Evolutionary conservation across 2,329 filamentous ascomycete genomes (phyloP).

Genomic region (Aspergillus ruber): DNA sequence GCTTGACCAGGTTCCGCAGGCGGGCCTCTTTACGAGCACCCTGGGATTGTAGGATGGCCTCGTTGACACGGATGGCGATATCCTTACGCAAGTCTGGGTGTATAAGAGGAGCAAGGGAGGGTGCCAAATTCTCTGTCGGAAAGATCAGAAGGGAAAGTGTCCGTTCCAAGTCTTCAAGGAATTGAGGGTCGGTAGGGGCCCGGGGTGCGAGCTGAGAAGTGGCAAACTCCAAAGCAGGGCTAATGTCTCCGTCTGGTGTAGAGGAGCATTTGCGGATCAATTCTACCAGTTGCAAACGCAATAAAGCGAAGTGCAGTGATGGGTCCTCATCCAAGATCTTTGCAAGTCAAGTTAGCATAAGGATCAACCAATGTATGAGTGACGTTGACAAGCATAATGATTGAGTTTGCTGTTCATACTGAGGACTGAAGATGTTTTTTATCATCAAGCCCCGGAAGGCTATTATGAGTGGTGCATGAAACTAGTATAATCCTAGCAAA

Average conservation of each 20-base stretch:
- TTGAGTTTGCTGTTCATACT: slow-evolving; percentile 61
- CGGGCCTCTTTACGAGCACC: slow-evolving; percentile 70
- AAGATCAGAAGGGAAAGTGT: slow-evolving; percentile 93
- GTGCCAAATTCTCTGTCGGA: slow-evolving; percentile 69
- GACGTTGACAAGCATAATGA: slow-evolving; percentile 8
- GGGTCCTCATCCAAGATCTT: slow-evolving; percentile 84
- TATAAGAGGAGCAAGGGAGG: slow-evolving; percentile 68
- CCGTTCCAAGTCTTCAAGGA: slow-evolving; percentile 78
- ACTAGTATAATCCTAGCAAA: slow-evolving; percentile 86
- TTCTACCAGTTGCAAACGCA: slow-evolving; percentile 89
- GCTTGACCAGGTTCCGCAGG: slow-evolving; percentile 71
- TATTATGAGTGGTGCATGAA: slow-evolving; percentile 99
- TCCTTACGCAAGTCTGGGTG: slow-evolving; percentile 71
- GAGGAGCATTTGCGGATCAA: slow-evolving; percentile 73
- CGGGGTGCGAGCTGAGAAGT: slow-evolving; percentile 79
- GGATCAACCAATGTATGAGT: slow-evolving; percentile 8
- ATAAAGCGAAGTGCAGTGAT: slow-evolving; percentile 77
- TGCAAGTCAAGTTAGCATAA: slow-evolving; percentile 17
- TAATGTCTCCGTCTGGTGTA: slow-evolving; percentile 63
- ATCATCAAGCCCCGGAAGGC: slow-evolving; percentile 83
- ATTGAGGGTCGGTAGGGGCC: slow-evolving; percentile 72
- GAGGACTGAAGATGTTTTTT: slow-evolving; percentile 71
- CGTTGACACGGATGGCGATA: slow-evolving; percentile 85
- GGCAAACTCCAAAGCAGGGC: slow-evolving; percentile 76
- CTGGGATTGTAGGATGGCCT: slow-evolving; percentile 71